A percentile compares a stretch with the other conserved stretches of the same genome.
These are phyloP conservation scores for Solanum pinnatisectum DNA, from an alignment of 257 asterid genomes.

Conservation along the genomic window DNA sequence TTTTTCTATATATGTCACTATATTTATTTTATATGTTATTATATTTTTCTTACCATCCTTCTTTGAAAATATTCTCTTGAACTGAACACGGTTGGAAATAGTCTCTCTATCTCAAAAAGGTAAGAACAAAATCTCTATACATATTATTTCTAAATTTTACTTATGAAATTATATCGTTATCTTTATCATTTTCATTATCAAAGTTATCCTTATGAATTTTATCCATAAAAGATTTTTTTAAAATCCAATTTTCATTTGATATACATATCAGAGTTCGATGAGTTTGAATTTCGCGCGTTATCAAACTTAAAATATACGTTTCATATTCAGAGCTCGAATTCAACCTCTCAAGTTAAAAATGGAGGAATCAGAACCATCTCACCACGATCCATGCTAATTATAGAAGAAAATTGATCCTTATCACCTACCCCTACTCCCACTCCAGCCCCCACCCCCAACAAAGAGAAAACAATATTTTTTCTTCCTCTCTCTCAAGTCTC, in stretches of 20 bases:
- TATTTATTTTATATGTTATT: neutral
- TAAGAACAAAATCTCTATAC: neutral
- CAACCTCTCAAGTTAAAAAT: neutral
- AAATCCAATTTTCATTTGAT: neutral
- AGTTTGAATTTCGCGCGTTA: neutral
- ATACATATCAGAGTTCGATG: neutral
- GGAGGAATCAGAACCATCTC: neutral
- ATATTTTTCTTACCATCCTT: neutral
- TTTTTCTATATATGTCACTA: neutral
- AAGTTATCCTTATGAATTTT: too few species aligned
- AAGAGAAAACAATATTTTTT: neutral
- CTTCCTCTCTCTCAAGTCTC: conserved; percentile 5
- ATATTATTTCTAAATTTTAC: neutral
- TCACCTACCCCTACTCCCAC: neutral
- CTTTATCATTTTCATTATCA: neutral
- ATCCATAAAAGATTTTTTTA: too few species aligned
- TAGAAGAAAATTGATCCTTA: neutral
- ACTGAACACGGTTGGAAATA: rapidly evolving
- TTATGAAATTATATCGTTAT: neutral
- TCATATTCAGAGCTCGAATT: rapidly evolving
- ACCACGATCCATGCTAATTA: neutral
- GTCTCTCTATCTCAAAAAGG: neutral
- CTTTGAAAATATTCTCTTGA: too few species aligned
- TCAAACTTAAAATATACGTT: neutral
- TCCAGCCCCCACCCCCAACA: neutral